Evolutionary conservation across 345 rosid species (phyloP).

Genomic region (Gossypium longicalyx): DNA sequence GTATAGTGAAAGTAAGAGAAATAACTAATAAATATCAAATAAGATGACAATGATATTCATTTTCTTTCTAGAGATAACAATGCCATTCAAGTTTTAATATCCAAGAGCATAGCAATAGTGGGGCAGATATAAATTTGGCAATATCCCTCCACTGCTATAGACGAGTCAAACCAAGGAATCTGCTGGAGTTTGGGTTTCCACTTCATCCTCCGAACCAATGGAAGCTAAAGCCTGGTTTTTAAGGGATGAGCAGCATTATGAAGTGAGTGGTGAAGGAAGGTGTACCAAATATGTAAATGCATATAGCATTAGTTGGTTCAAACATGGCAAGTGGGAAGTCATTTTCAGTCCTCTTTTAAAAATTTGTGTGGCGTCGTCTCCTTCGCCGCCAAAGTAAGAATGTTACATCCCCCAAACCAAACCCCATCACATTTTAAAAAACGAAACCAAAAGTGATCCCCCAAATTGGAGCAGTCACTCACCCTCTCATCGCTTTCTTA

Average conservation of each 20-base stretch:
- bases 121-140: too few relatives aligned
- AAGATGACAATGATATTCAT: too few relatives aligned
- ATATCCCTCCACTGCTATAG: too few relatives aligned
- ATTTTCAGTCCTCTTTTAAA: background rate
- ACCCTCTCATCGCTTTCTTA: background rate
- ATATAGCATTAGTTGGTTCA: background rate
- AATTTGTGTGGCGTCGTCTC: background rate
- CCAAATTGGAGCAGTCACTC: background rate
- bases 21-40: too few relatives aligned
- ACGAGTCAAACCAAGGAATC: too few relatives aligned
- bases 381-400: background rate
- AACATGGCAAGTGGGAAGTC: constrained; percentile 3
- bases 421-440: background rate
- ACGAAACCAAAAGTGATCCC: background rate
- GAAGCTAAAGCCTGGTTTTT: background rate
- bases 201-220: background rate
- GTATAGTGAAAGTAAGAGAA: too few relatives aligned
- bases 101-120: too few relatives aligned
- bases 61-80: too few relatives aligned
- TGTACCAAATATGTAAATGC: background rate
- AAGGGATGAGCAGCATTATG: background rate
- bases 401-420: background rate
- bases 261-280: too few relatives aligned
- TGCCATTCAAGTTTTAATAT: too few relatives aligned
- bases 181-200: too few relatives aligned